Evolutionary conservation across 352 stramenopile genomes (phyloP), one percentile per base, ranked within the genome.

Genomic region (Phytophthora chlamydospora): DNA sequence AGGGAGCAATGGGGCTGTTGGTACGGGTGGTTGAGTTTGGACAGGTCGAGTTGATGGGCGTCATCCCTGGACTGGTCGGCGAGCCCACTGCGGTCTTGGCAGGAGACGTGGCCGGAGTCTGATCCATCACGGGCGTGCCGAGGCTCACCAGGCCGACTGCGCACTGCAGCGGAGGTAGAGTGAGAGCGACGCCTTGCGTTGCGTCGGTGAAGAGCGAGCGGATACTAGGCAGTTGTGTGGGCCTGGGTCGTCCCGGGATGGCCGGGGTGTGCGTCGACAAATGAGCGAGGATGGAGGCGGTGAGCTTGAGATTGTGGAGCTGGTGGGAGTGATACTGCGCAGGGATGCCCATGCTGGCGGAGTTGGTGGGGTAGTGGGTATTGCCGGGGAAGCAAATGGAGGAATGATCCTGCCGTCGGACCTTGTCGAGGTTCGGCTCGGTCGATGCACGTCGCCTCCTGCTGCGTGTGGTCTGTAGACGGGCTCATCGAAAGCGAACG

Each of bases 1-100:
- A 29, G 24, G 24, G 24, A 29, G 24, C 24, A 29, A 29, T 29
- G 24, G 24, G 24, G 24, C 24, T 29, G 24, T 29, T 29, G 24
- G 2, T 29, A 29, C 24, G 3, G 4, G 0, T 52, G 17, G 27
- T 7, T 7, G n/a, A 13, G 16, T 12, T n/a, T 41, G 39, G 45
- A 19, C n/a, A 34, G 10, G 40, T 9, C 36, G 56, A 45, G 21
- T 48, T 74, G 44, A 54, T 36, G 21, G 39, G 36, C n/a, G 58
- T 65, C 54, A 72, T 75, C 27, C 57, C 33, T 2, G 67, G 73
- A 41, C 69, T 81, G 13, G 62, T 82, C 8, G 67, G 56, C 13
- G 74, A 76, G 14, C 72, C 60, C 8, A 80, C 38, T 19, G 45
- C 4, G 39, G 49, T 40, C 47, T 80, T 82, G 2, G 31, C 32